A percentile compares a stretch with the other conserved stretches of the same genome.
Evolutionary conservation across 179 eudicot genomes (phyloP).

Genomic region (Silene noctiflora): DNA sequence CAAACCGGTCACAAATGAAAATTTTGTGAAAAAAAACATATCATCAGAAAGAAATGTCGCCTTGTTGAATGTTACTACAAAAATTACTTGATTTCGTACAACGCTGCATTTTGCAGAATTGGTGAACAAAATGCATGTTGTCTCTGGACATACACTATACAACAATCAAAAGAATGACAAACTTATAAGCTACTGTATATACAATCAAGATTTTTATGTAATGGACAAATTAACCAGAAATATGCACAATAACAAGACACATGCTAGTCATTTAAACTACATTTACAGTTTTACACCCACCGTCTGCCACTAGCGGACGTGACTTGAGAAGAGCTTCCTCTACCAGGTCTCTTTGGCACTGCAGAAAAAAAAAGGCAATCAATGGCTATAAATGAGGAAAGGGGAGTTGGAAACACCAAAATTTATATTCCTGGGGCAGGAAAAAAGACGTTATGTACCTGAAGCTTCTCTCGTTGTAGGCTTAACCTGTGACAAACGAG

Average conservation of each 20-base stretch:
- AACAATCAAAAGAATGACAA: too few species aligned
- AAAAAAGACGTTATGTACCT: constrained; percentile 19
- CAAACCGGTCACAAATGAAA: too few species aligned
- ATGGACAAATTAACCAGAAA: not conserved
- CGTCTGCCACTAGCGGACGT: constrained; percentile 29
- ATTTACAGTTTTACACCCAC: constrained; percentile 8
- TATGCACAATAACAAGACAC: not conserved
- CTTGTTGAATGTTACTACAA: too few species aligned
- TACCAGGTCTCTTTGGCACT: constrained; percentile 29
- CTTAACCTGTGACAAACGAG: constrained; percentile 49
- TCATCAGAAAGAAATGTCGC: too few species aligned
- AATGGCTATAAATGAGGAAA: not conserved
- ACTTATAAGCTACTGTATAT: too few species aligned
- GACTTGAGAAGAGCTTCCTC: constrained; percentile 32
- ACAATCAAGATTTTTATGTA: not conserved
- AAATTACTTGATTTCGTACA: too few species aligned
- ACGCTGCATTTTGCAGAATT: too few species aligned
- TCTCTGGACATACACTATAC: too few species aligned
- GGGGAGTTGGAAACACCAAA: not conserved
- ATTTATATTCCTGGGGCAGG: not conserved
- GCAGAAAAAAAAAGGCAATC: not conserved
- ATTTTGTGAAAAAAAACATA: too few species aligned
- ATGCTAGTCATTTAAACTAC: too few species aligned
- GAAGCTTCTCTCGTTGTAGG: constrained; percentile 30
- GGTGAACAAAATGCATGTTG: too few species aligned